Evolutionary conservation across 495 filamentous ascomycete genomes (phyloP).

Genomic region (Neurospora discreta): DNA sequence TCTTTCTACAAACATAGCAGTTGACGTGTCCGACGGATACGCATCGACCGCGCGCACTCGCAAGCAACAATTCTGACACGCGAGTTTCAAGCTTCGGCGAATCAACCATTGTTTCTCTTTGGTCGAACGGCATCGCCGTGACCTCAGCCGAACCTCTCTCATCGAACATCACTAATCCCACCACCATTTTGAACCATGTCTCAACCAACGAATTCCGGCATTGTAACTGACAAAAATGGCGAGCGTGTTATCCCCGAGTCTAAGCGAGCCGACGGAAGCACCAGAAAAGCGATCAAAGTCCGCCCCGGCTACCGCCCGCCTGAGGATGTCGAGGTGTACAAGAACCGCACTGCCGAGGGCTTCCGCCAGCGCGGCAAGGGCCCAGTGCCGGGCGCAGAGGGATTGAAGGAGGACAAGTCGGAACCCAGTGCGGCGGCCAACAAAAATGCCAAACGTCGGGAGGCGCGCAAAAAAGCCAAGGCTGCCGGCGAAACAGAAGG

Average conservation of each 20-base stretch:
- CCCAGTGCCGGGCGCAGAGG: constrained; percentile 69
- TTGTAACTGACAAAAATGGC: constrained; percentile 59
- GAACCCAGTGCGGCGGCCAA: constrained; percentile 46
- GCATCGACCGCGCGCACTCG: neutral
- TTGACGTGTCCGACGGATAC: neutral
- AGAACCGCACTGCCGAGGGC: constrained; percentile 76
- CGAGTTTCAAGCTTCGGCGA: neutral
- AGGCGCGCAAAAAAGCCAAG: constrained; percentile 82
- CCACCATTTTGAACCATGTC: constrained; percentile 30
- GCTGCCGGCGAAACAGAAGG: constrained; percentile 35
- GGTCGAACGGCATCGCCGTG: neutral
- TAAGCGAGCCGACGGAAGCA: constrained; percentile 73
- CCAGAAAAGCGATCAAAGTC: constrained; percentile 83
- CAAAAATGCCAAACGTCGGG: constrained; percentile 91
- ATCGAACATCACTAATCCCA: neutral
- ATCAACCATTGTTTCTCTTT: no score
- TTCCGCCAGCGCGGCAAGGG: constrained; percentile 72
- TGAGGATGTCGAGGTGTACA: constrained; percentile 94
- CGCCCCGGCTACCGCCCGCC: constrained; percentile 88
- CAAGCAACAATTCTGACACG: constrained; percentile 3
- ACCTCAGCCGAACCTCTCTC: neutral
- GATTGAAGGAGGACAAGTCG: constrained; percentile 41
- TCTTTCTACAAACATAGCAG: neutral
- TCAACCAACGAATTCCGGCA: constrained; percentile 52
- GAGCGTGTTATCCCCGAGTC: constrained; percentile 85